Percentiles rank a stretch among this genome's conserved stretches.
Evolutionary conservation across 345 rosid genomes (phyloP).

Genomic region (Psidium guajava): DNA sequence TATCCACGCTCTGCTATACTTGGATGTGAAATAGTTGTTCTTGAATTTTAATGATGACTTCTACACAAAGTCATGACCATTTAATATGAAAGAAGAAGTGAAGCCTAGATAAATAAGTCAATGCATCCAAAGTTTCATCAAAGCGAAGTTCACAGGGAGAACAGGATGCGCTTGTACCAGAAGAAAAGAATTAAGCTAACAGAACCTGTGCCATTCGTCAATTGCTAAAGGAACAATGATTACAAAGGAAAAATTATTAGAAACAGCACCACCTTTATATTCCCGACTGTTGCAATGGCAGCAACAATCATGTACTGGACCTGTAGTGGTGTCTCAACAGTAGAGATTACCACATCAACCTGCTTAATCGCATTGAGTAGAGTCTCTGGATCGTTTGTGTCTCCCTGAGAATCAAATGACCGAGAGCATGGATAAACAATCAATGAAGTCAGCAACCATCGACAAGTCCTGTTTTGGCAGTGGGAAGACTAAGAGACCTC

Average conservation of each 20-base stretch:
- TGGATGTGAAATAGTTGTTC: background rate
- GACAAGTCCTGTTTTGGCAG: background rate
- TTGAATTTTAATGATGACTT: background rate
- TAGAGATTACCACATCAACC: conserved; percentile 4
- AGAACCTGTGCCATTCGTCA: background rate
- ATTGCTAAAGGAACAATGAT: background rate
- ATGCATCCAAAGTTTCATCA: background rate
- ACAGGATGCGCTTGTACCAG: background rate
- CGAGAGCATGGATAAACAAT: background rate
- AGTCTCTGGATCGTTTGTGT: background rate
- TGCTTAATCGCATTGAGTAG: background rate
- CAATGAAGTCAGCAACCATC: background rate
- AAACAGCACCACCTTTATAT: conserved; percentile 3
- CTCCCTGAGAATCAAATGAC: conserved; percentile 1
- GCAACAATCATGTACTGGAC: background rate
- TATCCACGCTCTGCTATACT: background rate
- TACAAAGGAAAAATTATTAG: background rate
- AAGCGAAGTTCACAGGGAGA: background rate
- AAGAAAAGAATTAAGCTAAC: background rate
- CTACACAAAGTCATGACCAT: background rate
- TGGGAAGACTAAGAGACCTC: background rate
- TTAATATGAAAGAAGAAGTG: background rate
- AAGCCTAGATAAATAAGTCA: background rate
- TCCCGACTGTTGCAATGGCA: conserved; percentile 2
- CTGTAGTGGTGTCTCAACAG: background rate